phyloP scores from a whole-genome alignment of 192 early-diverging fungal genomes.

The Backusella morwellensis region DNA sequence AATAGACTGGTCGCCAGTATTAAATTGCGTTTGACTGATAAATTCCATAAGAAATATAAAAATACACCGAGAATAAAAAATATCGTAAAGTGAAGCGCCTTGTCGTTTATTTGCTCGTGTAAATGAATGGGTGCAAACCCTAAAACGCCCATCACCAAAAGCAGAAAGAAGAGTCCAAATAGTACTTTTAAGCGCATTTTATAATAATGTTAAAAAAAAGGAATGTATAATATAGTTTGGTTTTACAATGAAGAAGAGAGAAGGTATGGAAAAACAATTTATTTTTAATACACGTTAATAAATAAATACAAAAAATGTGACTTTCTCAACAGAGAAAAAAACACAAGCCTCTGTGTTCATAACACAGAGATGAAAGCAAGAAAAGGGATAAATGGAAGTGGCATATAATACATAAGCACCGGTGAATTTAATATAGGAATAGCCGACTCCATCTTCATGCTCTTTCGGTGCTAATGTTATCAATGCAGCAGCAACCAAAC shows the following conservation, averaged over 20 bases:
- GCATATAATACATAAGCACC: no score
- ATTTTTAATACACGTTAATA: neutral
- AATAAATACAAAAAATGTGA: neutral
- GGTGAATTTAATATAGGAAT: no score
- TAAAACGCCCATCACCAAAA: constrained; percentile 32
- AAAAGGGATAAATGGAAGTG: no score
- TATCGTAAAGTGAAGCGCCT: constrained; percentile 30
- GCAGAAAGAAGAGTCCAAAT: constrained; percentile 23
- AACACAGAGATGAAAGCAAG: no score
- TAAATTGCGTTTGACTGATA: constrained; percentile 29
- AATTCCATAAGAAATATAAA: constrained; percentile 36
- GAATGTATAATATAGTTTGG: neutral
- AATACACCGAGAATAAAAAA: constrained; percentile 31
- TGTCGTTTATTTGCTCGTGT: constrained; percentile 36
- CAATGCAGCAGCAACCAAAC: no score
- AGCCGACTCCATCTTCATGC: no score
- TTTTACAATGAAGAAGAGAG: constrained; percentile 10
- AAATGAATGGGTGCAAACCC: constrained; percentile 36
- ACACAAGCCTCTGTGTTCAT: neutral
- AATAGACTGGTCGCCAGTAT: constrained; percentile 11
- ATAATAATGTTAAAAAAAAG: neutral
- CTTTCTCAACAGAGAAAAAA: neutral
- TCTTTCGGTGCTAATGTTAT: no score
- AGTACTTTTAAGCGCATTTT: constrained; percentile 32
- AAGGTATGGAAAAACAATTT: neutral